Evolutionary conservation across 2,329 filamentous ascomycete genomes (phyloP).

Genomic region (Penicillium sp.): DNA sequence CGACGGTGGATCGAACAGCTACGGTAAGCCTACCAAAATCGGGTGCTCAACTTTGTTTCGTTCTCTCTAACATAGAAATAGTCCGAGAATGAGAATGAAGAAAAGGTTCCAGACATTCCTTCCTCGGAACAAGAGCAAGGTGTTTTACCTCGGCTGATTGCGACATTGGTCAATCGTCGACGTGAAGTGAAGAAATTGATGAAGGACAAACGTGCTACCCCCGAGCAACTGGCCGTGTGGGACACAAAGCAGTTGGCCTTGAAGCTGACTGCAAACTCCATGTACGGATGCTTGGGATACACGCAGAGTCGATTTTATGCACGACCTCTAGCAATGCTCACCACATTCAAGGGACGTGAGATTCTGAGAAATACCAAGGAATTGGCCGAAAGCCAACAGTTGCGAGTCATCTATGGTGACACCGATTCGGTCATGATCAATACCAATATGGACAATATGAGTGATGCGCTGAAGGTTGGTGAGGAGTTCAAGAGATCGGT

Average conservation of each 20-base stretch:
- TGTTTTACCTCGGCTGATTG: constrained; percentile 84
- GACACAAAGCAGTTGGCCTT: constrained; percentile 96
- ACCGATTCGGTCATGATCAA: constrained; percentile 99
- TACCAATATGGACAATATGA: constrained; percentile 89
- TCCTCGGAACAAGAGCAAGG: constrained; percentile 68
- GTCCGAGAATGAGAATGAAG: constrained; percentile 68
- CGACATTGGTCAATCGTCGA: constrained; percentile 82
- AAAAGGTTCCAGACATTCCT: constrained; percentile 84
- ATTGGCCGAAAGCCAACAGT: constrained; percentile 81
- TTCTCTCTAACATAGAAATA: constrained; percentile 17
- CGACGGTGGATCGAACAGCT: constrained; percentile 77
- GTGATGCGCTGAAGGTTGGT: constrained; percentile 85
- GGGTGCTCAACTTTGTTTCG: not conserved
- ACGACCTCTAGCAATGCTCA: constrained; percentile 88
- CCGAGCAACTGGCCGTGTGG: constrained; percentile 87
- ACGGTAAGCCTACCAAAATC: constrained; percentile 53
- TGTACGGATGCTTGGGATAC: constrained; percentile 98
- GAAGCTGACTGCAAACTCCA: constrained; percentile 97
- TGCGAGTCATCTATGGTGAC: constrained; percentile 97
- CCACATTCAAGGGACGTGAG: constrained; percentile 94
- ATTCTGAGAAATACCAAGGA: constrained; percentile 96
- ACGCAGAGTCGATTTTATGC: constrained; percentile 97
- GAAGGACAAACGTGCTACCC: constrained; percentile 84
- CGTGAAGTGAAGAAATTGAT: constrained; percentile 93
- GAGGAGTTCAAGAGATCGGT: constrained; percentile 93